phyloP scores from a whole-genome alignment of 768 basidiomycete genomes.

The Trametes cinnabarina region DNA sequence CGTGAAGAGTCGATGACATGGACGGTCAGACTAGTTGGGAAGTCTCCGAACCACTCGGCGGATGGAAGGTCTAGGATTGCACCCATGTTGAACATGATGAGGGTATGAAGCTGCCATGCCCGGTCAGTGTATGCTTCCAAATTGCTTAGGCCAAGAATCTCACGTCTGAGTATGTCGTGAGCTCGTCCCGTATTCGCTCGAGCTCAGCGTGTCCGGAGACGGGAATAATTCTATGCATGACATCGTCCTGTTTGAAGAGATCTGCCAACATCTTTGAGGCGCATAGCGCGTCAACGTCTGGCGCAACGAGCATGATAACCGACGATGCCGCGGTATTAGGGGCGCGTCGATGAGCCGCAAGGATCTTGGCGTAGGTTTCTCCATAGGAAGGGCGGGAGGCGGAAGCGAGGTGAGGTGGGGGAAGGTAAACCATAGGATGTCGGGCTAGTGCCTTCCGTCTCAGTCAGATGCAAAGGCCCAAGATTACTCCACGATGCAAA shows the following conservation, averaged over 20 bases:
- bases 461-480: no score
- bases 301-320: constrained; percentile 81
- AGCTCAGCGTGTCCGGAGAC: constrained; percentile 83
- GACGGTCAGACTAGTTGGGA: constrained; percentile 58
- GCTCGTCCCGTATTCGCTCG: constrained; percentile 60
- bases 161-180: constrained; percentile 68
- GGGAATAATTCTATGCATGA: constrained; percentile 87
- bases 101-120: constrained; percentile 82
- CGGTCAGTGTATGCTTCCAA: no score
- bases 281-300: constrained; percentile 90
- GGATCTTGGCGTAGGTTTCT: constrained; percentile 69
- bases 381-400: constrained; percentile 62
- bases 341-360: constrained; percentile 69
- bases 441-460: no score
- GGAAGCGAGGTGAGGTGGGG: constrained; percentile 66
- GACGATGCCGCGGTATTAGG: constrained; percentile 79
- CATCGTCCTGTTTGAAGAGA: constrained; percentile 90
- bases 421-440: constrained; percentile 60
- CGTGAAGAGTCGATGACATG: constrained; percentile 95
- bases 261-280: constrained; percentile 87
- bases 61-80: constrained; percentile 81
- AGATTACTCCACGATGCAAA: no score
- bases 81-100: constrained; percentile 92
- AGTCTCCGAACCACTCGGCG: constrained; percentile 73
- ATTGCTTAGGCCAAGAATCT: constrained; percentile 22